Base-by-base conservation (phyloP, 129 eudicot genomes). In the Lactuca saligna region DNA sequence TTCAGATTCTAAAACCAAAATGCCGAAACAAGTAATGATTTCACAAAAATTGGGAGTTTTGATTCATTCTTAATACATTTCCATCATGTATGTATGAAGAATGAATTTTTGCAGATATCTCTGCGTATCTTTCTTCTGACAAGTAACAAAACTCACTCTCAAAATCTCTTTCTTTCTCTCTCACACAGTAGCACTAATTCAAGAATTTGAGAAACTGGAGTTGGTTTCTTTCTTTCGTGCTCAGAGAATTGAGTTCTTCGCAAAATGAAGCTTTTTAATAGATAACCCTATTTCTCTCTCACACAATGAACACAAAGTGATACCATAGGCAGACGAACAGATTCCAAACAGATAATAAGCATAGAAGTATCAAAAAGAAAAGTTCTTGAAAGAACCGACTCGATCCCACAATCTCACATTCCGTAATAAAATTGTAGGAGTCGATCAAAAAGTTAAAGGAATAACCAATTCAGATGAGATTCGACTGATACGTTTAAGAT, bases 201-300 rank as follows among this genome's bases (percentile, higher is more conserved):
- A 73, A 63, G 49, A 73, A 53, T 14, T 54, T 50, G 29, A 70
- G 57, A 70, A 68, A 68, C 53, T 54, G 51, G 37, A 51, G 49
- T 33, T 65, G 9, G 38, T 17, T 42, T 42, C 57, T 46, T 46
- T 20, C 31, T 49, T 66, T 25, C 46, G 57, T 34, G 37, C 46
- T 60, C 25, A 37, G 50, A 67, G 72, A 67, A 67, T 67, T 51
- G 61, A 65, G 64, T 57, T 57, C 67, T 70, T 70, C 41, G n/a
- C 8, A 69, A 39, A 5, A 55, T 9, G 49, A 42, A 42, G 49
- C 49, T 0, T 42, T 42, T 42, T 42, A 0, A 39, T 42, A 42
- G 13, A 42, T 42, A 42, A 42, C 57, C 33, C 49, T 35, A 17
- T 41, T 57, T 57, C 46, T 42, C 37, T 57, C 63, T 17, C 53